phyloP scores from a whole-genome alignment of 768 basidiomycete genomes.

The Obba rivulosa region DNA sequence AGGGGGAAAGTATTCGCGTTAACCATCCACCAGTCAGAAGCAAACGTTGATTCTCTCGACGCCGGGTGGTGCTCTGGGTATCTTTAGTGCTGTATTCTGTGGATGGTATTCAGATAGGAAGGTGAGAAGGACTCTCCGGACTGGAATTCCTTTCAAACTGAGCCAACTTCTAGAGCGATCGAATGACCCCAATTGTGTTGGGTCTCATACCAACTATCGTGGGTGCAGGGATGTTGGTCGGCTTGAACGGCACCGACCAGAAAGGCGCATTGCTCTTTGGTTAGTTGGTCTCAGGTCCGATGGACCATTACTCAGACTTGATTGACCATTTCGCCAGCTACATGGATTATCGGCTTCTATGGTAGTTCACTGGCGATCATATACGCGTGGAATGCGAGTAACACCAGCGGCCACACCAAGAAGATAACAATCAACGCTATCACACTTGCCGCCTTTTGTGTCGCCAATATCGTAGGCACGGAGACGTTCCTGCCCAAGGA shows the following conservation, averaged over 20 bases:
- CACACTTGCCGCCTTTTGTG: conserved; percentile 49
- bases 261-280: conserved; percentile 57
- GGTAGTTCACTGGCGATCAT: conserved; percentile 55
- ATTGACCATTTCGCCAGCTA: conserved; percentile 26
- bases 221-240: conserved; percentile 42
- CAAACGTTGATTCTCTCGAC: conserved; percentile 58
- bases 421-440: conserved; percentile 61
- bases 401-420: conserved; percentile 63
- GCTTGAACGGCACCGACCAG: conserved; percentile 39
- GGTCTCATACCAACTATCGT: conserved; percentile 55
- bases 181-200: conserved; percentile 58
- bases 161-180: conserved; percentile 36
- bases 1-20: not conserved
- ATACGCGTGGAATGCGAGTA: conserved; percentile 65
- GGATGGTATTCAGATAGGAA: conserved; percentile 65
- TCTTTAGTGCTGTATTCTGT: conserved; percentile 43
- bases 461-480: conserved; percentile 60
- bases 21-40: conserved; percentile 18
- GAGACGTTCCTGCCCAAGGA: conserved; percentile 61
- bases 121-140: conserved; percentile 25
- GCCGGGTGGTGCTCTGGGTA: conserved; percentile 47
- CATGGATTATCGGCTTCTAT: conserved; percentile 50
- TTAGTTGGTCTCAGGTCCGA: conserved; percentile 13
- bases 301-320: not conserved
- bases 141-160: not conserved